Evolutionary conservation across 148 eudicot species (phyloP), one percentile per base, ranked within the genome.

Genomic region (Nyssa sinensis): DNA sequence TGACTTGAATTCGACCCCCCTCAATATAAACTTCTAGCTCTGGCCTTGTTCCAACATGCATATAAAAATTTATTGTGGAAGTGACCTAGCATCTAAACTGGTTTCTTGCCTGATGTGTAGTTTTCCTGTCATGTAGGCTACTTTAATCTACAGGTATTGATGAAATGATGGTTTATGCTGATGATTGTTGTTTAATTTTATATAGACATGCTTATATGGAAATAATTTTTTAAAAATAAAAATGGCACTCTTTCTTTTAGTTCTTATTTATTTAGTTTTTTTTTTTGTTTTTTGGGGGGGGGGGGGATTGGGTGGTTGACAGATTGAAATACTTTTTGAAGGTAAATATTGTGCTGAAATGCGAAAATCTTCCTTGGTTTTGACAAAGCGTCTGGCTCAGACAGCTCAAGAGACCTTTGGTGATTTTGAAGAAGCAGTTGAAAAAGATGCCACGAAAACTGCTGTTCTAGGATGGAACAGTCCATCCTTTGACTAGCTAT

Each of bases 401-500:
- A 92, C 98, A 69, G 91, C 97, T 34, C 91, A 92, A 73, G 96
- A 94, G 80, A 94, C 94, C 3, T 92, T 94, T 73, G 89, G 80
- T 55, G 97, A 92, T 82, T 94, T 94, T 81, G 93, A 94, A 84
- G 98, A 90, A 82, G 98, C 97, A 31, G 94, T 94, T 58, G 96
- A 92, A 79, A 94, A 92, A 81, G 98, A 94, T 81, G 91, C 96
- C 80, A 90, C 98, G 58, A 88, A 85, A 86, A 94, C 97, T 55
- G 85, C 94, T 64, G 96, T 94, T 78, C 84, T 87, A 80, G 97
- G n/a, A 94, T 78, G 98, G 97, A 81, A 94, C 96, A 8, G 98
- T 94, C 76, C 98, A 94, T 85, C 98, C 98, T 32, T 76, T 94
- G 75, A 94, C 96, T 66, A 94, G 98, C 82, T 94, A 94, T 84